These are phyloP conservation scores for Lindgomyces ingoldianus DNA, from an alignment of 495 filamentous ascomycete species.

Conservation along the genomic window DNA sequence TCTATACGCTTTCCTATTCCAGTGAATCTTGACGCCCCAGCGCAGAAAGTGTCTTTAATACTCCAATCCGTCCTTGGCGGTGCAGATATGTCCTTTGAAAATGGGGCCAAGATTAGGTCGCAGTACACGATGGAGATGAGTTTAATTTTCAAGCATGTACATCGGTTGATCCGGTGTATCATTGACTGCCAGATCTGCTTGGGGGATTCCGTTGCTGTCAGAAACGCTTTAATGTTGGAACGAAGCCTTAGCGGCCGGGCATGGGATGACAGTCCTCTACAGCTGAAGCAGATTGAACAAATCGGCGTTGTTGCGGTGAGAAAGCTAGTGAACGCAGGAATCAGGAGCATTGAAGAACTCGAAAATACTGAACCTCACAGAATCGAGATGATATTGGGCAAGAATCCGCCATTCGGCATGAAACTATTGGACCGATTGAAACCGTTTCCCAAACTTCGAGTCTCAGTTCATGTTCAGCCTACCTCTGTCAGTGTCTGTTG, in stretches of 20 bases:
- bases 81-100: slow-evolving; percentile 67
- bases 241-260: slow-evolving; percentile 75
- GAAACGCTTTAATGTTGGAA: slow-evolving; percentile 74
- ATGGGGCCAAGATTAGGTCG: slow-evolving; percentile 62
- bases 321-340: slow-evolving; percentile 71
- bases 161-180: slow-evolving; percentile 77
- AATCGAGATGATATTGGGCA: slow-evolving; percentile 76
- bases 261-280: slow-evolving; percentile 83
- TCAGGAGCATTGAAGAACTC: slow-evolving; percentile 71
- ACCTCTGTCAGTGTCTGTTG: slow-evolving; percentile 47
- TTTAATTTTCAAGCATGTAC: slow-evolving; percentile 70
- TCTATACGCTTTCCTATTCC: slow-evolving; percentile 78
- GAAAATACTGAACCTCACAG: slow-evolving; percentile 64
- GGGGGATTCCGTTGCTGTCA: slow-evolving; percentile 65
- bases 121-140: slow-evolving; percentile 69
- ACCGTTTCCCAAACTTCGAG: slow-evolving; percentile 72
- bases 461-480: slow-evolving; percentile 56
- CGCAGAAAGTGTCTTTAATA: slow-evolving; percentile 86
- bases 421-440: slow-evolving; percentile 64
- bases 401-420: slow-evolving; percentile 80
- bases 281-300: slow-evolving; percentile 85
- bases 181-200: slow-evolving; percentile 77
- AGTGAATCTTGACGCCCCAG: slow-evolving; percentile 66
- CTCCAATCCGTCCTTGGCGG: slow-evolving; percentile 78
- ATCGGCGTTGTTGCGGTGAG: slow-evolving; percentile 75